These are phyloP conservation scores for Penicillium simplicissimum DNA, from an alignment of 495 filamentous ascomycete species.

Conservation along the genomic window DNA sequence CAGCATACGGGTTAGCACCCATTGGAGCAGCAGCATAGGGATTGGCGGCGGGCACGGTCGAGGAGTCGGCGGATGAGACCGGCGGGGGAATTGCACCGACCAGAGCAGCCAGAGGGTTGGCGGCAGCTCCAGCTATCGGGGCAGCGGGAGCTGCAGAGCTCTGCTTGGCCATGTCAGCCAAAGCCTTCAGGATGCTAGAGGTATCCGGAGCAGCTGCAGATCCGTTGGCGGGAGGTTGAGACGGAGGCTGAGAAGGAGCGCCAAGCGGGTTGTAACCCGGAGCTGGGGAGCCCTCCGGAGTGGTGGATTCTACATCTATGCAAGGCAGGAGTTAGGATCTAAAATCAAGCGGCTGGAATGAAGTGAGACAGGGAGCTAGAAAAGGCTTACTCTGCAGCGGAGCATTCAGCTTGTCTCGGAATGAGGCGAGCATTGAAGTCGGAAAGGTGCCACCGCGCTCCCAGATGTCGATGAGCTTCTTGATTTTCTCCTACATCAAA, in stretches of 20 bases:
- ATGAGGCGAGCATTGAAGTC: constrained; percentile 71
- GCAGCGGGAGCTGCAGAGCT: constrained; percentile 64
- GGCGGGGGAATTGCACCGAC: constrained; percentile 48
- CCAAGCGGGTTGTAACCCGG: constrained; percentile 49
- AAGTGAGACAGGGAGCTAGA: neutral
- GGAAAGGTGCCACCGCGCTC: constrained; percentile 94
- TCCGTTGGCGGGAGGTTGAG: constrained; percentile 28
- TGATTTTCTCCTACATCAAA: constrained; percentile 84
- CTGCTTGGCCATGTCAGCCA: constrained; percentile 84
- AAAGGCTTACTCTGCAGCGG: constrained; percentile 62
- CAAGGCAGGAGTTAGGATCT: constrained; percentile 23
- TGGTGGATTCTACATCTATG: constrained; percentile 68
- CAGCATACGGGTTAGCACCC: constrained; percentile 59
- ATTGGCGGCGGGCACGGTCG: constrained; percentile 56
- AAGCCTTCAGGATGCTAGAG: constrained; percentile 73
- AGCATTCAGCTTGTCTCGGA: constrained; percentile 80
- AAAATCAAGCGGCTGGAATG: neutral
- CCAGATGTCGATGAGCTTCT: constrained; percentile 96
- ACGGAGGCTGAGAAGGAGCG: neutral
- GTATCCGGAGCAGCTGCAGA: constrained; percentile 55
- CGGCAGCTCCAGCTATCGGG: constrained; percentile 48
- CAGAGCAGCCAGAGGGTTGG: constrained; percentile 58
- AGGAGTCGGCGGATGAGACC: constrained; percentile 48
- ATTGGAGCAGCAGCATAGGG: constrained; percentile 49
- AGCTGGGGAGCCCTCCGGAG: constrained; percentile 77